A percentile compares a stretch with the other conserved stretches of the same genome.
Conservation (phyloP, 176 grass and related monocot species). For the Typha latifolia region DNA sequence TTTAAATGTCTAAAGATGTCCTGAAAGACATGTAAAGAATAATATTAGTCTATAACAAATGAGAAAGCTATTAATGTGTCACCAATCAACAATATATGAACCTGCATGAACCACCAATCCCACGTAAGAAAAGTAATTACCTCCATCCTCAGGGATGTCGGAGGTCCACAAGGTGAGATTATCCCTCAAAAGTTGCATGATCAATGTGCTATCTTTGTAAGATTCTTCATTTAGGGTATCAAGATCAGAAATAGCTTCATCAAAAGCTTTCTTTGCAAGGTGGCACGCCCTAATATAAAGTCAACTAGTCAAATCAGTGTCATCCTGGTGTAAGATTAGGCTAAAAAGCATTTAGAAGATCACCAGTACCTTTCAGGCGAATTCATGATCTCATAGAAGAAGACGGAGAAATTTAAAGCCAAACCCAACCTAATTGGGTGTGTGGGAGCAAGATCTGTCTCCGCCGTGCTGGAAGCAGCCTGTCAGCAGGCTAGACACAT, state of each 20-base stretch:
- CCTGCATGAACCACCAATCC: not conserved
- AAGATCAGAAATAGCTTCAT: slow-evolving; percentile 57
- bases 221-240: slow-evolving; percentile 35
- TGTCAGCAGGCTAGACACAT: slow-evolving; percentile 20
- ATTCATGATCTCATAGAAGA: slow-evolving; percentile 79
- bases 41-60: too few species aligned
- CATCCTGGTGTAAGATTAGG: slow-evolving; percentile 9
- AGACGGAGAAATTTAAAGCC: slow-evolving; percentile 82
- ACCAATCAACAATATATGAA: not conserved
- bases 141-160: slow-evolving; percentile 30
- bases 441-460: slow-evolving; percentile 50
- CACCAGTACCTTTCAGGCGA: slow-evolving; percentile 39
- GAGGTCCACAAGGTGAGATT: slow-evolving; percentile 59
- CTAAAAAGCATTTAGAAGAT: slow-evolving; percentile 18
- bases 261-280: slow-evolving; percentile 70
- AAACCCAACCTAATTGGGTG: slow-evolving; percentile 59
- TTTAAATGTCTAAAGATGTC: too few species aligned
- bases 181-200: slow-evolving; percentile 66
- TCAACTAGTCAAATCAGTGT: not conserved
- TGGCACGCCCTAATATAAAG: slow-evolving; percentile 48
- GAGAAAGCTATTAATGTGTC: not conserved
- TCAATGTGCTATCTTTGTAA: slow-evolving; percentile 49
- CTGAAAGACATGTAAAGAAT: too few species aligned
- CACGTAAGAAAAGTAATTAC: not conserved
- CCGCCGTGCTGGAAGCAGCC: slow-evolving; percentile 47